Evolutionary conservation across 1,284 basidiomycete species (phyloP), one percentile per base, ranked within the genome.

Genomic region (Fistulinella cinereoalba): DNA sequence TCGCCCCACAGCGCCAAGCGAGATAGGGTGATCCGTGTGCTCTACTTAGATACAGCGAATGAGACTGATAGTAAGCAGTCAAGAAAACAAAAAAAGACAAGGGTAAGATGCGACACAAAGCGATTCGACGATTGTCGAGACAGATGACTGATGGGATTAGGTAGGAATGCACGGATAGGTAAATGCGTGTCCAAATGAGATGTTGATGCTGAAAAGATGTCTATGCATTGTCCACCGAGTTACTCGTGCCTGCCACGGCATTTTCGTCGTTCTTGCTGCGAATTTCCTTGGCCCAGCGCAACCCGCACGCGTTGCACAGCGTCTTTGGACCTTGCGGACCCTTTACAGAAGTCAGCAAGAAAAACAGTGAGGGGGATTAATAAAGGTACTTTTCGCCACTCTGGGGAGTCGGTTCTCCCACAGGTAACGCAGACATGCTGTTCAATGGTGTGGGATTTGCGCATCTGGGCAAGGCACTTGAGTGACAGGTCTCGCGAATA

Each of bases 321-420:
- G 90, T 92, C 69, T 93, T 93, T 3, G 88, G 85, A 28, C 90
- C 91, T 47, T 74, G 74, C 1, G 88, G 89, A 16, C 88, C 88
- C 83, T 90, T 62, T 3, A 52, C 51, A 47, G 27, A 43, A 52
- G 29, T 50, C 16, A 59, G 60, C 51, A 52, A 37, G 37, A 44
- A 22, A 33, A 13, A 37, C n/a, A 24, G 21, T 42, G 37, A 43
- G 19, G 6, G 6, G 10, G 5, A 22, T 41, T 22, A 31, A 40
- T 29, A 43, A 46, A 41, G 50, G 46, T 47, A 84, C 88, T 79
- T 87, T 92, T 60, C 85, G 79, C 90, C 84, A 91, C 69, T 87
- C 88, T 1, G 84, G 88, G 23, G 85, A 91, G 62, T 88, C 86
- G 1, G 85, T 90, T 44, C 84, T 76, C 19, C 88, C 88, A 53